Conservation (phyloP, 805 yeast species). For the Schizosaccharomyces osmophilus region DNA sequence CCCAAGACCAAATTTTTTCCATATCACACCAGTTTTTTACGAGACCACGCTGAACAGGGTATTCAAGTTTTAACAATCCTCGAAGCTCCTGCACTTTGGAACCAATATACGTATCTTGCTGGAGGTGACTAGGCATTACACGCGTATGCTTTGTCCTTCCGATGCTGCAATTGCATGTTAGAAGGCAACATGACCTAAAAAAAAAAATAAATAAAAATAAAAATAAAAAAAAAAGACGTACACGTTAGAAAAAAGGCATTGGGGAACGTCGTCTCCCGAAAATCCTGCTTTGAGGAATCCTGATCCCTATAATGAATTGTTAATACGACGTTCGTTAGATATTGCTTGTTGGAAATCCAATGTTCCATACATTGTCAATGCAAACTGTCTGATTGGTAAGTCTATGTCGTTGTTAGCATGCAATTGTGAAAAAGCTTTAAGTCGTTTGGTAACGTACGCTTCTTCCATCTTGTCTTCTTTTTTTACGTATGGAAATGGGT, state of each 20-base stretch:
- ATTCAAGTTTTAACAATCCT: conserved; percentile 44
- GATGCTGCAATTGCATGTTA: conserved; percentile 13
- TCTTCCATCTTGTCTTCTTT: too few relatives aligned
- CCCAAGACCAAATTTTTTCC: conserved; percentile 57
- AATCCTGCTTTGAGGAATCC: conserved; percentile 72
- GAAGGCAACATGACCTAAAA: background rate
- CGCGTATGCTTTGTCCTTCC: conserved; percentile 71
- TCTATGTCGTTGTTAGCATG: background rate
- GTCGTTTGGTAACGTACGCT: too few relatives aligned
- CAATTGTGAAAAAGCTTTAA: background rate
- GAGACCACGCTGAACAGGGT: conserved; percentile 62
- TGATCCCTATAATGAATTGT: conserved; percentile 27
- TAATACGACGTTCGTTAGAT: background rate
- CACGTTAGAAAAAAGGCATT: conserved; percentile 33
- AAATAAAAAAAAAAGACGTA: conserved; percentile 4
- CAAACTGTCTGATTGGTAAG: conserved; percentile 44
- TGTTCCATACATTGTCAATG: conserved; percentile 31
- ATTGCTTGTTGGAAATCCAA: background rate
- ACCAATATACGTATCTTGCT: conserved; percentile 53
- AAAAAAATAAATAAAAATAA: background rate
- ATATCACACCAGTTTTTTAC: conserved; percentile 67
- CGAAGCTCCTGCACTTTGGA: conserved; percentile 40
- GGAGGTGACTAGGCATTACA: conserved; percentile 49
- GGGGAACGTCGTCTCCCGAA: conserved; percentile 76
- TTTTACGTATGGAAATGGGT: too few relatives aligned